Base-by-base conservation (phyloP, 179 eudicot genomes). In the Spinacia oleracea region DNA sequence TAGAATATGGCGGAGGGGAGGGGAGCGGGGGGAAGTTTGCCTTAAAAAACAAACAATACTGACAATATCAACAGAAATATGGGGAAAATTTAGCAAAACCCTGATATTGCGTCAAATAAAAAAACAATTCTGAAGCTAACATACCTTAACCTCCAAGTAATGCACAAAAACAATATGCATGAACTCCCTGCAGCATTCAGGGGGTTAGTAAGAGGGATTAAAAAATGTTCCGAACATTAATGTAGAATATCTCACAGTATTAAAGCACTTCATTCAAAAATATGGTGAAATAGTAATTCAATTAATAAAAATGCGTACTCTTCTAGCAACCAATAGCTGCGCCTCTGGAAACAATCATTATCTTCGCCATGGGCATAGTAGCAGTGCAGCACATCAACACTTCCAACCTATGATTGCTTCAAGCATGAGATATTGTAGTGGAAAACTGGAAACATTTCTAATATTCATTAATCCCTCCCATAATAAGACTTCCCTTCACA, bases 311-410 rank as follows among this genome's bases (percentile, higher is more conserved):
- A 76, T 64, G 88, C 95, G 71, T 84, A 91, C 96, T 86, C 88
- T 85, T 91, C 93, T 72, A 91, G 90, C 88, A 91, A 79, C 96
- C 96, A 91, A 80, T 91, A 91, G 85, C 93, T 80, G 81, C 96
- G 92, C 80, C 96, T 86, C 80, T 89, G 93, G 79, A 91, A 88
- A 78, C 83, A 82, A 78, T 88, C 91, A 75, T 91, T 83, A 18
- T 88, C 91, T 78, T 89, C 90, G 68, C 96, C 96, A 86, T 89
- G 96, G 59, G 96, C 93, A 85, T 91, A 91, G 84, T 91, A 91
- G 86, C 92, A 90, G 69, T 91, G 91, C 76, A 91, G 45, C 83
- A 87, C 88, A 74, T 91, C 93, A 84, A 89, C 82, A 77, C 93
- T 88, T 82, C 93, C 96, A 66, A 91, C 96, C 96, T 91, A 81